Evolutionary conservation across 192 early-diverging fungal species (phyloP).

Genomic region (Umbelopsis sp.): DNA sequence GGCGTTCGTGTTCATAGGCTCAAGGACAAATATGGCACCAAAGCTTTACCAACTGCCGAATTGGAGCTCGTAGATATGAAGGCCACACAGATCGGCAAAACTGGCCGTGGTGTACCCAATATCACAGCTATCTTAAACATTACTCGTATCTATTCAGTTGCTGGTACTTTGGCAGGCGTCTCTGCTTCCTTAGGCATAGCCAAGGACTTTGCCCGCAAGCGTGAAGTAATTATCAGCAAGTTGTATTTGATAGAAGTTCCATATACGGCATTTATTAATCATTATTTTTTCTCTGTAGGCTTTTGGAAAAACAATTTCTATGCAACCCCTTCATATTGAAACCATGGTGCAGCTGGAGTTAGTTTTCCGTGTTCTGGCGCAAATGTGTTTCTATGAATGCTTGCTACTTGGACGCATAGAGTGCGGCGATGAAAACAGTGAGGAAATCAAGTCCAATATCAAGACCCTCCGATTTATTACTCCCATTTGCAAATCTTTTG

Average conservation of each 20-base stretch:
- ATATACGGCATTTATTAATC: background rate
- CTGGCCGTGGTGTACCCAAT: slow-evolving; percentile 56
- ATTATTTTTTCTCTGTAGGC: slow-evolving; percentile 28
- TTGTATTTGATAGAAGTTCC: background rate
- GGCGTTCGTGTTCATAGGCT: slow-evolving; percentile 68
- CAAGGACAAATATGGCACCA: slow-evolving; percentile 75
- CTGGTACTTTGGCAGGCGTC: slow-evolving; percentile 48
- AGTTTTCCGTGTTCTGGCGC: slow-evolving; percentile 48
- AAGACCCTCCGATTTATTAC: slow-evolving; percentile 65
- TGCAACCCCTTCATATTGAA: slow-evolving; percentile 61
- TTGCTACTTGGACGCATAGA: slow-evolving; percentile 60
- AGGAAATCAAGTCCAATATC: slow-evolving; percentile 21
- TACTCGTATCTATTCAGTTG: slow-evolving; percentile 62
- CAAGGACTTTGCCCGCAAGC: slow-evolving; percentile 63
- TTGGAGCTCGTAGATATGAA: slow-evolving; percentile 60
- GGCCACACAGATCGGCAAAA: slow-evolving; percentile 48
- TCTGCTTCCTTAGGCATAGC: slow-evolving; percentile 49
- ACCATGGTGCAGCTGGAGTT: slow-evolving; percentile 63
- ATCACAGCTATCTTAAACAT: slow-evolving; percentile 72
- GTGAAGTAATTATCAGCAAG: slow-evolving; percentile 40
- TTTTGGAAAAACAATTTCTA: slow-evolving; percentile 51
- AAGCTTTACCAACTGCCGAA: slow-evolving; percentile 73
- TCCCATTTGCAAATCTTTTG: slow-evolving; percentile 65
- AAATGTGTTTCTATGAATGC: slow-evolving; percentile 58
- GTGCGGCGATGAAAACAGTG: slow-evolving; percentile 20